phyloP scores from a whole-genome alignment of 306 rosid genomes.

The Rubus idaeus region DNA sequence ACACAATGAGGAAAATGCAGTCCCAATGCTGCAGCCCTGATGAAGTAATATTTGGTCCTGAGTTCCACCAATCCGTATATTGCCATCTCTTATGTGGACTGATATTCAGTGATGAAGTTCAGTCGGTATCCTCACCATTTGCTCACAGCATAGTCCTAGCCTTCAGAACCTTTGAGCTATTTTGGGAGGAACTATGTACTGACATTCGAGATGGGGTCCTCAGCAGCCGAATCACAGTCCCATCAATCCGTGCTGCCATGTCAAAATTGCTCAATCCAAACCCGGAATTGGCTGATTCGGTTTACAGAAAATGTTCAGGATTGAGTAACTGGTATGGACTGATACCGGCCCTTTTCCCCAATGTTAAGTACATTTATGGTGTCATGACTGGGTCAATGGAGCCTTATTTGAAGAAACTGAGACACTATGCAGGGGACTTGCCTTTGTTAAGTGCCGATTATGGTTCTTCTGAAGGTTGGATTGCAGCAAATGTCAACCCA shows the following conservation, averaged over 20 bases:
- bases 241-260: conserved; percentile 56
- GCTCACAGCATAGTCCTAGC: conserved; percentile 83
- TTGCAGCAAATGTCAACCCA: conserved; percentile 80
- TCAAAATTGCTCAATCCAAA: conserved; percentile 69
- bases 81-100: conserved; percentile 92
- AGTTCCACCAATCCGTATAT: conserved; percentile 80
- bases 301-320: conserved; percentile 47
- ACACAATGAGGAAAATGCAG: conserved; percentile 49
- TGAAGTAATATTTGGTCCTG: conserved; percentile 79
- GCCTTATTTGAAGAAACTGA: conserved; percentile 67
- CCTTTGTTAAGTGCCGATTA: conserved; percentile 86
- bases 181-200: conserved; percentile 71
- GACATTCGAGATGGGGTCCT: conserved; percentile 70
- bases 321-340: conserved; percentile 84
- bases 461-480: conserved; percentile 97
- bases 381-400: conserved; percentile 98
- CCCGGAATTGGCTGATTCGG: conserved; percentile 68
- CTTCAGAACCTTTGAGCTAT: conserved; percentile 69
- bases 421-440: conserved; percentile 76
- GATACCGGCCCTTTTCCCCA: conserved; percentile 79
- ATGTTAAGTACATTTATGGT: conserved; percentile 69
- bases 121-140: conserved; percentile 58
- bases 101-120: conserved; percentile 59
- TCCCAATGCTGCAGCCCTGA: conserved; percentile 75
- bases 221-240: conserved; percentile 44